These are phyloP conservation scores for Chenopodium berlandieri DNA, from an alignment of 148 eudicot genomes.

Conservation along the genomic window DNA sequence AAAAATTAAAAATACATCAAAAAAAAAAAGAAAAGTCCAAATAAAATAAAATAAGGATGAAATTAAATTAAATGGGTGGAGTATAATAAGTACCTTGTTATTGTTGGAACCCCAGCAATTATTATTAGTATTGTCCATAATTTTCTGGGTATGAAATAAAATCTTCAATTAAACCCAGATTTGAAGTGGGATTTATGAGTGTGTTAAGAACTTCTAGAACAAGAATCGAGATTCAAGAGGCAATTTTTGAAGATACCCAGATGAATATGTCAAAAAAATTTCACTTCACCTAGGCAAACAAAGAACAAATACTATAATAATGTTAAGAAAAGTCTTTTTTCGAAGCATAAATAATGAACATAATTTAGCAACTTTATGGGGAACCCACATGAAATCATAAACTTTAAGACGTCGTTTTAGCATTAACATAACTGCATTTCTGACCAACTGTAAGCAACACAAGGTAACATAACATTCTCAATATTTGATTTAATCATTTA, in stretches of 20 bases:
- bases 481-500: too few relatives aligned
- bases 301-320: not conserved
- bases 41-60: not conserved
- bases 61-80: not conserved
- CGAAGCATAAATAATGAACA: constrained; percentile 17
- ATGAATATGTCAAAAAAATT: constrained; percentile 2
- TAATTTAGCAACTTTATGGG: constrained; percentile 25
- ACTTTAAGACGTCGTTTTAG: constrained; percentile 22
- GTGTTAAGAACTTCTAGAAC: constrained; percentile 13
- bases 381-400: constrained; percentile 36
- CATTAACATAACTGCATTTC: constrained; percentile 24
- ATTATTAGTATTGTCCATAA: constrained; percentile 45
- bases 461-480: too few relatives aligned
- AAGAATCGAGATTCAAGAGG: constrained; percentile 16
- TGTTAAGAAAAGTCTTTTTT: constrained; percentile 7
- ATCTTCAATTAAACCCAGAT: constrained; percentile 23
- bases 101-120: constrained; percentile 53
- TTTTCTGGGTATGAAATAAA: constrained; percentile 23
- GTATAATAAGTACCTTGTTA: constrained; percentile 41
- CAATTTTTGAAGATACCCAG: constrained; percentile 12
- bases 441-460: not conserved
- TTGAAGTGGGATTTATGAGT: not conserved
- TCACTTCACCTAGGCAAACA: not conserved
- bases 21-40: not conserved
- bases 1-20: not conserved